Conservation (phyloP, 2,329 filamentous ascomycete species). For the Curvularia verruculosa region DNA sequence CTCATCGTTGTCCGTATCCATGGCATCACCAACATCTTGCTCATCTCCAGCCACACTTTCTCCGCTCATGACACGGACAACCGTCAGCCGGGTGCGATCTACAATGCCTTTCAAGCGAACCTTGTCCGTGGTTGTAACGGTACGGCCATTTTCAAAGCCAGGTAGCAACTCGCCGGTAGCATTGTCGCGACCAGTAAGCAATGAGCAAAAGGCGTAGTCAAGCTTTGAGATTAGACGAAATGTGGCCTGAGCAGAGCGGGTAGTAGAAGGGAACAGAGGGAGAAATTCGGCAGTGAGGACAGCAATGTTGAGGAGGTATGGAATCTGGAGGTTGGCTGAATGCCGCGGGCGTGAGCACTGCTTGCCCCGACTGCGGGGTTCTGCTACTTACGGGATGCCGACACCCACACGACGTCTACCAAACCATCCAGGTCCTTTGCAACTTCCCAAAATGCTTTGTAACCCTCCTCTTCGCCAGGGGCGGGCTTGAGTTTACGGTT, state of each 20-base stretch:
- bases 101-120: conserved; percentile 83
- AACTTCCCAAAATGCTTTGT: conserved; percentile 70
- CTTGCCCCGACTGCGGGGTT: not conserved
- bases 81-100: conserved; percentile 72
- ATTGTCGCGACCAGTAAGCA: conserved; percentile 71
- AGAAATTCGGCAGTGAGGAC: conserved; percentile 75
- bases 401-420: conserved; percentile 83
- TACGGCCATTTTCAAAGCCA: conserved; percentile 68
- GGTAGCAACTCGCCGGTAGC: conserved; percentile 70
- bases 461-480: conserved; percentile 54
- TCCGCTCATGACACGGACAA: conserved; percentile 70
- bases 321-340: conserved; percentile 77
- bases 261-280: conserved; percentile 70
- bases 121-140: conserved; percentile 83
- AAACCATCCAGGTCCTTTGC: conserved; percentile 75
- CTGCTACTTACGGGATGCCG: conserved; percentile 74
- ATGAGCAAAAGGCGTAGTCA: conserved; percentile 80
- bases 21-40: conserved; percentile 25
- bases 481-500: conserved; percentile 57
- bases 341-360: not conserved
- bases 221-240: conserved; percentile 78
- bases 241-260: conserved; percentile 67
- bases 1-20: conserved; percentile 44
- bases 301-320: conserved; percentile 80
- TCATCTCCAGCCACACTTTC: conserved; percentile 53